Conservation (phyloP, 768 basidiomycete species). For the Amyloporia xantha region DNA sequence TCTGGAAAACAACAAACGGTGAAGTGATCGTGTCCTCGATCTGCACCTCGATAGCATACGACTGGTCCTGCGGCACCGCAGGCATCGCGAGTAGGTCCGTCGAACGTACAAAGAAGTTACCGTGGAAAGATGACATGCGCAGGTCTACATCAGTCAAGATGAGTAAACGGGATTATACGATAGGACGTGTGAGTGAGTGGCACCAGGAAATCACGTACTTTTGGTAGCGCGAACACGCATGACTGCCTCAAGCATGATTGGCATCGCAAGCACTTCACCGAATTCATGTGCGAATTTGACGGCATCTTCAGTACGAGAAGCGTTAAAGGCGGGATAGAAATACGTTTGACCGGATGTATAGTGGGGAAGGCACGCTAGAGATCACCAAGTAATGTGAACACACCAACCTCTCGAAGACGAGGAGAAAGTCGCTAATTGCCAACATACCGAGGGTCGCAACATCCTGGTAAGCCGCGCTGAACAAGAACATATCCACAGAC, state of each 20-base stretch:
- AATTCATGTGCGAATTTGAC: conserved; percentile 98
- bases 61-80: conserved; percentile 93
- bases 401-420: not conserved
- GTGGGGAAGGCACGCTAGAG: conserved; percentile 80
- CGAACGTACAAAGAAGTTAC: conserved; percentile 97
- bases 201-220: conserved; percentile 39
- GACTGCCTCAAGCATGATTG: conserved; percentile 94
- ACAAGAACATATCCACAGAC: conserved; percentile 99
- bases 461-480: conserved; percentile 89
- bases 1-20: conserved; percentile 91
- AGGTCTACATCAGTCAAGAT: conserved; percentile 53
- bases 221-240: conserved; percentile 98
- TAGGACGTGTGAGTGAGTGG: not conserved
- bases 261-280: conserved; percentile 85
- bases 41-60: conserved; percentile 91
- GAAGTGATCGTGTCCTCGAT: conserved; percentile 91
- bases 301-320: conserved; percentile 88
- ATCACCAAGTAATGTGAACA: not conserved
- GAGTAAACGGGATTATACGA: too few species aligned
- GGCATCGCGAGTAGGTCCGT: conserved; percentile 96
- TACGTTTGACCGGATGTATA: conserved; percentile 98
- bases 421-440: too few species aligned
- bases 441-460: conserved; percentile 81
- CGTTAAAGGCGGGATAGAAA: conserved; percentile 98
- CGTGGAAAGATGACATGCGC: conserved; percentile 96